phyloP scores from a whole-genome alignment of 1,284 basidiomycete genomes.

The Chondrostereum purpureum region DNA sequence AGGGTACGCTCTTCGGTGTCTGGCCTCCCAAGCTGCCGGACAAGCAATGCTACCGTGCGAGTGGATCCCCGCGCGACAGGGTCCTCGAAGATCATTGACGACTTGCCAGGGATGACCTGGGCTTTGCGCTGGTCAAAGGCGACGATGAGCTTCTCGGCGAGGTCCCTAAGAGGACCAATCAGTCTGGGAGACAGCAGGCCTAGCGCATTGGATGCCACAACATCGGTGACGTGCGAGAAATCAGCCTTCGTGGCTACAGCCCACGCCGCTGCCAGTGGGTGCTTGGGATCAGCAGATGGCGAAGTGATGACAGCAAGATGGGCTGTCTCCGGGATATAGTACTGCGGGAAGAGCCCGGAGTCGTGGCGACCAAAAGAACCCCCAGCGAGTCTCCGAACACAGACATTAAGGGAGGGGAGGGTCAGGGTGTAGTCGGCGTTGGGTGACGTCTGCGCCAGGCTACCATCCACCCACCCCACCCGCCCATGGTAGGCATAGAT shows the following conservation, averaged over 20 bases:
- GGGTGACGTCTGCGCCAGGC: too few relatives aligned
- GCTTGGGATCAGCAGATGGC: not conserved
- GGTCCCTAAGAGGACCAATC: not conserved
- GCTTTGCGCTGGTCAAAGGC: too few relatives aligned
- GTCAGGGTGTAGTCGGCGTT: too few relatives aligned
- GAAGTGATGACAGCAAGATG: slow-evolving; percentile 9
- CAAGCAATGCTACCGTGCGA: not conserved
- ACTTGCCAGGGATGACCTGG: too few relatives aligned
- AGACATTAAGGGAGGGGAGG: too few relatives aligned
- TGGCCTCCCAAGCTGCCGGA: not conserved
- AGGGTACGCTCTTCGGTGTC: not conserved
- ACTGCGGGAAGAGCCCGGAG: slow-evolving; percentile 8
- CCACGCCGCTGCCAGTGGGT: slow-evolving; percentile 4
- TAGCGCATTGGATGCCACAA: not conserved
- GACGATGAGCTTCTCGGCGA: too few relatives aligned
- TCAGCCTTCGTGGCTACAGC: not conserved
- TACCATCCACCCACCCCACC: too few relatives aligned
- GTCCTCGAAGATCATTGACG: too few relatives aligned
- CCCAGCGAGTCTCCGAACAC: too few relatives aligned
- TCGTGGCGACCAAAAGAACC: slow-evolving; percentile 8
- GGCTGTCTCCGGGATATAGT: not conserved
- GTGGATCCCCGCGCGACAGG: too few relatives aligned
- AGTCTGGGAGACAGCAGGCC: not conserved
- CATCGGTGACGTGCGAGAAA: not conserved
- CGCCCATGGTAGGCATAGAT: too few relatives aligned